Conservation (phyloP, 371 early-diverging fungal species). For the Mucor sp. region DNA sequence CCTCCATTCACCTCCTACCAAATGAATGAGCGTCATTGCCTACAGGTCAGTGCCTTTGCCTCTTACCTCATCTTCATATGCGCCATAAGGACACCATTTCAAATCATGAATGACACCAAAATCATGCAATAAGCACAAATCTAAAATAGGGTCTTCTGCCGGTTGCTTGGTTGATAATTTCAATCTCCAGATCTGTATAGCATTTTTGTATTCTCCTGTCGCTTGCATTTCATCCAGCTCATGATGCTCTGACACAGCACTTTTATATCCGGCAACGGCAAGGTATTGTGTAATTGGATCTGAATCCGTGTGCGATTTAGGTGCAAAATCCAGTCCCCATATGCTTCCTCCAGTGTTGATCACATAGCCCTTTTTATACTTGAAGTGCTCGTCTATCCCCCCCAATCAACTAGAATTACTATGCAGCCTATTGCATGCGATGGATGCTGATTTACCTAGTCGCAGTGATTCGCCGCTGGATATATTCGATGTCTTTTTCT, state of each 20-base stretch:
- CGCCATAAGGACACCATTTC: slow-evolving; percentile 56
- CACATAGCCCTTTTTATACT: slow-evolving; percentile 29
- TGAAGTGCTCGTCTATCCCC: slow-evolving; percentile 13
- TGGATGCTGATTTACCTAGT: slow-evolving; percentile 6
- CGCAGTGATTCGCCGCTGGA: slow-evolving; percentile 5
- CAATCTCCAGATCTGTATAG: slow-evolving; percentile 60
- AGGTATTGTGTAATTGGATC: slow-evolving; percentile 47
- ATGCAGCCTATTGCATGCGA: not conserved
- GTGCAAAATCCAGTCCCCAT: slow-evolving; percentile 64
- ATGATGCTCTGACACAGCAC: slow-evolving; percentile 42
- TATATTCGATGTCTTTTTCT: not conserved
- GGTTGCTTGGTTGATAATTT: slow-evolving; percentile 10
- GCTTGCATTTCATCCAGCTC: slow-evolving; percentile 37
- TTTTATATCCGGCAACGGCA: slow-evolving; percentile 57
- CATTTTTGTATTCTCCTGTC: slow-evolving; percentile 22
- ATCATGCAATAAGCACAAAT: slow-evolving; percentile 52
- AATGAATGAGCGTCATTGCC: not conserved
- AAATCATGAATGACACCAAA: slow-evolving; percentile 53
- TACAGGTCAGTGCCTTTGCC: not conserved
- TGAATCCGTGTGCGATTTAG: slow-evolving; percentile 21
- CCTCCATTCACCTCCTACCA: not conserved
- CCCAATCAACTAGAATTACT: not conserved
- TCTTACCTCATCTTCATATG: slow-evolving; percentile 33
- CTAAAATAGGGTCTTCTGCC: slow-evolving; percentile 35
- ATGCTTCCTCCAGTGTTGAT: slow-evolving; percentile 58